Evolutionary conservation across 495 filamentous ascomycete genomes (phyloP).

Genomic region (Neurospora sp.): DNA sequence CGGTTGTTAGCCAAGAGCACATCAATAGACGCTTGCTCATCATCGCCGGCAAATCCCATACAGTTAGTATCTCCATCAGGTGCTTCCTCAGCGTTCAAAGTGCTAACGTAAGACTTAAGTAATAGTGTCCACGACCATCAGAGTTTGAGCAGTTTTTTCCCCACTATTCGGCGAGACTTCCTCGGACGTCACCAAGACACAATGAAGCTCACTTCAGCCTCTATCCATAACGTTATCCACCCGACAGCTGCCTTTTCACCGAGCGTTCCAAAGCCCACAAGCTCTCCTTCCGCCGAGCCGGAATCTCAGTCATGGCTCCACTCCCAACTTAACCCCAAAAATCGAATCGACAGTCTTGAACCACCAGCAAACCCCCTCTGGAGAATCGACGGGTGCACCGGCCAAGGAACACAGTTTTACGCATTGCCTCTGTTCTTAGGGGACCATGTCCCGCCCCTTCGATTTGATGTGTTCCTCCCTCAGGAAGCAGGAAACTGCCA

Average conservation of each 20-base stretch:
- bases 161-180: background rate
- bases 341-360: slow-evolving; percentile 40
- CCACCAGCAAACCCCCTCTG: slow-evolving; percentile 28
- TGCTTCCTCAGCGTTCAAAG: background rate
- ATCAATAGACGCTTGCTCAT: background rate
- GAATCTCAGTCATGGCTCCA: slow-evolving; percentile 18
- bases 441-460: slow-evolving; percentile 28
- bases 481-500: slow-evolving; percentile 21
- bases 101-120: background rate
- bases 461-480: slow-evolving; percentile 40
- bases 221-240: slow-evolving; percentile 38
- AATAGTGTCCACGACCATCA: background rate
- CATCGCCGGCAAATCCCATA: background rate
- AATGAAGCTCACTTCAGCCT: slow-evolving; percentile 33
- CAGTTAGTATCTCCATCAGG: background rate
- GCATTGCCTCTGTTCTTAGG: slow-evolving; percentile 32
- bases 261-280: background rate
- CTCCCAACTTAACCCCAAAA: slow-evolving; percentile 40
- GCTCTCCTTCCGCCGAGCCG: background rate
- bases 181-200: background rate
- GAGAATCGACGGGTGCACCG: slow-evolving; percentile 40
- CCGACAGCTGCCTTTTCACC: slow-evolving; percentile 37
- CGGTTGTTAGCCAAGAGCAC: background rate
- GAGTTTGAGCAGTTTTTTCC: background rate
- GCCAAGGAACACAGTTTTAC: slow-evolving; percentile 39